Conservation (phyloP, 1,284 basidiomycete species). For the Schizophyllum amplum region DNA sequence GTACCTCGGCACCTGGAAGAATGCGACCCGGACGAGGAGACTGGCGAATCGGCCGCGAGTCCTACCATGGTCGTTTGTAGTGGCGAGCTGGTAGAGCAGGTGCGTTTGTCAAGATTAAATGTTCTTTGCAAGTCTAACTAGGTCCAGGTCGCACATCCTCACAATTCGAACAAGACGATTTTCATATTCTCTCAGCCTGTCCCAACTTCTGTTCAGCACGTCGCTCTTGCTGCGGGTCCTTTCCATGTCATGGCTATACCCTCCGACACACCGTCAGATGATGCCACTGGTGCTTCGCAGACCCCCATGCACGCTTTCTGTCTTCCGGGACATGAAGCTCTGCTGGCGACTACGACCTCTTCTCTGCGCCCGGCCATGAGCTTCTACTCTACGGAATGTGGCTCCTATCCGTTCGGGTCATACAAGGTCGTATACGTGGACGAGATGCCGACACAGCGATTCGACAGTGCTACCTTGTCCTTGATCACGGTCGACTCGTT, state of each 20-base stretch:
- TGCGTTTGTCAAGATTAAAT: slow-evolving; percentile 25
- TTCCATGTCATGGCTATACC: slow-evolving; percentile 74
- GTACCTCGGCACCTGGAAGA: slow-evolving; percentile 85
- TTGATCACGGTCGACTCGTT: slow-evolving; percentile 80
- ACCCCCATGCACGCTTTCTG: slow-evolving; percentile 95
- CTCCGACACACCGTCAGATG: slow-evolving; percentile 44
- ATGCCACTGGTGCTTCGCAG: slow-evolving; percentile 56
- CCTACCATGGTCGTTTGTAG: slow-evolving; percentile 88
- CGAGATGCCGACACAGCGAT: slow-evolving; percentile 71
- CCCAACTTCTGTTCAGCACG: slow-evolving; percentile 90
- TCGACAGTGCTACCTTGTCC: slow-evolving; percentile 81
- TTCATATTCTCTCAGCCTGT: slow-evolving; percentile 89
- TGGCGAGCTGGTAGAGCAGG: slow-evolving; percentile 91
- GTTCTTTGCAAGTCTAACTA: slow-evolving; percentile 10
- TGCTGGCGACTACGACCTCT: slow-evolving; percentile 61
- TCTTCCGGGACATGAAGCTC: slow-evolving; percentile 77
- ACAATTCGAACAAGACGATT: slow-evolving; percentile 90
- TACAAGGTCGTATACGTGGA: slow-evolving; percentile 97
- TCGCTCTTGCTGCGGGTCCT: slow-evolving; percentile 93
- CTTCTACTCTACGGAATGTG: slow-evolving; percentile 88
- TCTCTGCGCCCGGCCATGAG: slow-evolving; percentile 87
- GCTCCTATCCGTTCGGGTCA: slow-evolving; percentile 94
- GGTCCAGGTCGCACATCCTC: slow-evolving; percentile 81
- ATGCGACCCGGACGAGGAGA: slow-evolving; percentile 42
- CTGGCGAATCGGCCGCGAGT: slow-evolving; percentile 46